A percentile compares a stretch with the other conserved stretches of the same genome.
phyloP scores from a whole-genome alignment of 139 green algal genomes.

The Chlamydomonas sp. region DNA sequence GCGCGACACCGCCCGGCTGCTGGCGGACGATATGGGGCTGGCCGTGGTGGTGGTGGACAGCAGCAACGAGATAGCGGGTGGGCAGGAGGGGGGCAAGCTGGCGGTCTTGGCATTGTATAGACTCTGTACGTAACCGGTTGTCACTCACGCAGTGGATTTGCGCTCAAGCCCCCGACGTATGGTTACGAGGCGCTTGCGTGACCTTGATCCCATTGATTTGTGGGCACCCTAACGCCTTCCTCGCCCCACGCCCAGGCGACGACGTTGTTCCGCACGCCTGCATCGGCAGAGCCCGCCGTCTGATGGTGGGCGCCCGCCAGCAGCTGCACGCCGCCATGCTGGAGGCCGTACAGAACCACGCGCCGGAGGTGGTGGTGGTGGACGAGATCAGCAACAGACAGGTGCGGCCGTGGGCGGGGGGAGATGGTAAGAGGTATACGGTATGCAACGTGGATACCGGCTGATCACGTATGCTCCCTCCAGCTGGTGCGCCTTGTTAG shows the following conservation, averaged over 20 bases:
- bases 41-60: constrained; percentile 70
- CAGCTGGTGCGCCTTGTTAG: too few relatives aligned
- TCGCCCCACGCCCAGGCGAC: constrained; percentile 46
- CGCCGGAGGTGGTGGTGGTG: constrained; percentile 63
- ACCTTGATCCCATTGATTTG: too few relatives aligned
- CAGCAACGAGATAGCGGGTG: constrained; percentile 60
- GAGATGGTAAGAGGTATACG: too few relatives aligned
- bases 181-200: too few relatives aligned
- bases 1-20: constrained; percentile 50
- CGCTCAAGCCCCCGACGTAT: too few relatives aligned
- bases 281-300: constrained; percentile 53
- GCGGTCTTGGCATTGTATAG: too few relatives aligned
- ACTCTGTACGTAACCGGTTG: not conserved
- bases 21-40: constrained; percentile 43
- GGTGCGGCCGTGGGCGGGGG: constrained; percentile 17
- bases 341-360: constrained; percentile 70
- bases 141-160: too few relatives aligned
- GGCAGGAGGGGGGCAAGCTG: not conserved
- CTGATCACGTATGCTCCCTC: too few relatives aligned
- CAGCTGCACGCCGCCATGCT: constrained; percentile 51
- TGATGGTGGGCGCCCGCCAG: constrained; percentile 42
- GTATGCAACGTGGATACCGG: too few relatives aligned
- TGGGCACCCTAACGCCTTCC: too few relatives aligned
- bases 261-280: constrained; percentile 65
- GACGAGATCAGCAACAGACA: constrained; percentile 52